phyloP scores from a whole-genome alignment of 2,329 filamentous ascomycete species.

The Geosmithia putterillii region DNA sequence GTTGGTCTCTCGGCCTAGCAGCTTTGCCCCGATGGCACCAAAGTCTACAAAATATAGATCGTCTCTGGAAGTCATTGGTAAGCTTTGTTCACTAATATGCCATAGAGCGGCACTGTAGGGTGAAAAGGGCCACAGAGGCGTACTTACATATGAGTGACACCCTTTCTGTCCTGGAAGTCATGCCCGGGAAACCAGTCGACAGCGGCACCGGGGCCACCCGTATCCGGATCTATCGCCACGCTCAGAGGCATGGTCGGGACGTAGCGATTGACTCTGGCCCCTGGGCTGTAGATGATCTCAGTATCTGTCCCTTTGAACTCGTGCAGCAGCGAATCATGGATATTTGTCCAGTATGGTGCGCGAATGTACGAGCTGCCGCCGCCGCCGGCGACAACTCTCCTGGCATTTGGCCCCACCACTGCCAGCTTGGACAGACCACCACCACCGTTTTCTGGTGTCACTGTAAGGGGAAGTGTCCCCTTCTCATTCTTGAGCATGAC shows the following conservation, averaged over 20 bases:
- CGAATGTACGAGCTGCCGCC: constrained; percentile 43
- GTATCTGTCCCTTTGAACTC: background rate
- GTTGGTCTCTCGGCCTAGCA: background rate
- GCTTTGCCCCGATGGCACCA: background rate
- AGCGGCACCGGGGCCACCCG: background rate
- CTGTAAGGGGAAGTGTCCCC: constrained; percentile 43
- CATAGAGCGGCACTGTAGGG: no score
- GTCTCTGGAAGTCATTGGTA: background rate
- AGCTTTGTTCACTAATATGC: no score
- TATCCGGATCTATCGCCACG: background rate
- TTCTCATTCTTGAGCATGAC: constrained; percentile 53
- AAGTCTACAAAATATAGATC: background rate
- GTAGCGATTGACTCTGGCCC: background rate
- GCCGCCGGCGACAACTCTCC: constrained; percentile 54
- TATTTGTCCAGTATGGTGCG: constrained; percentile 3
- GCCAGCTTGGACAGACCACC: constrained; percentile 40
- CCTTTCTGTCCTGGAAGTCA: background rate
- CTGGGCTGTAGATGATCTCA: background rate
- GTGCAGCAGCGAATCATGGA: background rate
- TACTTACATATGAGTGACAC: background rate
- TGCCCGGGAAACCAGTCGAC: background rate
- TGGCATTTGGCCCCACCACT: constrained; percentile 51
- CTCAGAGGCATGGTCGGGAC: background rate
- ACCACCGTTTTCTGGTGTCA: constrained; percentile 35
- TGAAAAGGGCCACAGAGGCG: background rate